Base-by-base conservation (phyloP, 148 eudicot genomes). In the Selenicereus undatus region DNA sequence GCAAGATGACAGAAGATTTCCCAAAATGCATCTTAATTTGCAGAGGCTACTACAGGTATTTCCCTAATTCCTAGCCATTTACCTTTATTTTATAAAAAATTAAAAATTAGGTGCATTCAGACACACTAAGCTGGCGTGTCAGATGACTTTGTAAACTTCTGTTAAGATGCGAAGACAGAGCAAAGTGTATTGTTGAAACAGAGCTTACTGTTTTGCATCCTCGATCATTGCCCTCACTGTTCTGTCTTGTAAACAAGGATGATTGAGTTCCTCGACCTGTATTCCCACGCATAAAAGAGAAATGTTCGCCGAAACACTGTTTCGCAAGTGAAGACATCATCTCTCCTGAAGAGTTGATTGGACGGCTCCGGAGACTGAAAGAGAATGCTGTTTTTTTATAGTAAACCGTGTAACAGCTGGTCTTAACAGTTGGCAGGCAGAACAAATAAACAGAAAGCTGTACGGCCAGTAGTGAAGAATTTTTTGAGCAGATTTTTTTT, bases 371-470 rank as follows among this genome's bases (percentile, higher is more conserved):
- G 79, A 90, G 99, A 77, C 87, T 95, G 71, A 96, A 96, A 83
- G 99, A 96, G 89, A 96, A 90, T 76, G 98, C 93, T 8, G 97
- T 98, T 48, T 96, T n/a, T n/a, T 96, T 71, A 91, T 93, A 84
- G 94, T 94, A 64, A 93, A 93, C 77, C 97, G 98, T 45, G 92
- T 96, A 79, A 90, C 97, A 10, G 97, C 99, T 36, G 93, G 99
- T 62, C 92, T 96, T 12, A 98, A 96, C 77, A 96, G 94, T 76
- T 96, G 99, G 99, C 99, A 96, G 76, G 84, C 99, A 3, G 98
- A 96, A 86, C 98, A 92, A 80, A 96, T 96, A 48, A 96, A 96
- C 80, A 86, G 85, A 82, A 96, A 93, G 83, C 88, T 96, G 7
- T 96, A 96, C 83, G 32, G 1, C 32, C 32, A 32, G 1, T 32